Evolutionary conservation across 768 basidiomycete species (phyloP).

Genomic region (Tephrocybe sp.): DNA sequence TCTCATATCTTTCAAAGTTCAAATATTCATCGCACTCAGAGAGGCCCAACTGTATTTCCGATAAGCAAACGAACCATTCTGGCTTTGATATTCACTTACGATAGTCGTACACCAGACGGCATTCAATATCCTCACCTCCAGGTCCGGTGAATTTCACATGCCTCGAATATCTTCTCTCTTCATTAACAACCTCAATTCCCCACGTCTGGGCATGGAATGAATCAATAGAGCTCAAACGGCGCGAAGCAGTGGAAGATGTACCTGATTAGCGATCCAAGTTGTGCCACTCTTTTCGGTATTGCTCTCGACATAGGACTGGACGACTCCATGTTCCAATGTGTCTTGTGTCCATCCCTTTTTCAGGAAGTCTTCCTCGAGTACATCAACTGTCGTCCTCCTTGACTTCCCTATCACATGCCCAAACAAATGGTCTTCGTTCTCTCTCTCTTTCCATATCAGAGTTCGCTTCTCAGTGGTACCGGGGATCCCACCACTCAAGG

Average conservation of each 20-base stretch:
- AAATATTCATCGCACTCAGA: not conserved
- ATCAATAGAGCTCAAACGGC: not conserved
- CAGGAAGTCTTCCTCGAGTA: conserved; percentile 44
- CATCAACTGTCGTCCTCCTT: conserved; percentile 47
- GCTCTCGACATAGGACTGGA: conserved; percentile 52
- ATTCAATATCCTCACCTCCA: conserved; percentile 52
- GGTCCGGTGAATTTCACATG: conserved; percentile 67
- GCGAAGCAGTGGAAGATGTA: conserved; percentile 22
- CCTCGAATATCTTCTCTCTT: conserved; percentile 59
- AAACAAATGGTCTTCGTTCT: conserved; percentile 61
- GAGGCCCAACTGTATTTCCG: not conserved
- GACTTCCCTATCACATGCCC: conserved; percentile 57
- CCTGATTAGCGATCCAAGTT: conserved; percentile 68
- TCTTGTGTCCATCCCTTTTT: conserved; percentile 41
- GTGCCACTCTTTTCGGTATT: conserved; percentile 60
- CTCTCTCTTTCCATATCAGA: conserved; percentile 55
- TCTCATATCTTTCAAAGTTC: too few relatives aligned
- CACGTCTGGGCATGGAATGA: conserved; percentile 40
- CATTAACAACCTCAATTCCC: conserved; percentile 64
- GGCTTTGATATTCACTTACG: conserved; percentile 47
- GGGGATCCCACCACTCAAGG: conserved; percentile 59
- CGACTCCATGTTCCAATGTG: conserved; percentile 40
- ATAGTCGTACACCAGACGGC: conserved; percentile 67
- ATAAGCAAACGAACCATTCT: too few relatives aligned
- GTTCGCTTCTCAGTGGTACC: conserved; percentile 56